phyloP scores from a whole-genome alignment of 257 asterid species.

The Verbascum thapsus region DNA sequence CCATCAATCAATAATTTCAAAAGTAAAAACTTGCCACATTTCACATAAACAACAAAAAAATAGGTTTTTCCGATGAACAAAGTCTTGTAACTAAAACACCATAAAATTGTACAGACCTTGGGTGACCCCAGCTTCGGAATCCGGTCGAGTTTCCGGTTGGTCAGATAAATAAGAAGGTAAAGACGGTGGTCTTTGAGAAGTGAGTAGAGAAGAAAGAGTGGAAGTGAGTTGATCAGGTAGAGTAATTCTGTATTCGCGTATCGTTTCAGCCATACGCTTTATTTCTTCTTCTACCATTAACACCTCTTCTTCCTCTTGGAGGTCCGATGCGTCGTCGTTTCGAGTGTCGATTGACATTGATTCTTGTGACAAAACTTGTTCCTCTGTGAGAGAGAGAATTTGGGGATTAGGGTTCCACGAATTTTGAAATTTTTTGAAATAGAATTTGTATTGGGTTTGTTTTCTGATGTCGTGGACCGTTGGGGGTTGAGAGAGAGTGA shows the following conservation, averaged over 20 bases:
- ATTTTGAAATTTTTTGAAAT: slow-evolving; percentile 32
- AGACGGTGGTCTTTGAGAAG: slow-evolving; percentile 54
- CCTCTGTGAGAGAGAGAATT: slow-evolving; percentile 5
- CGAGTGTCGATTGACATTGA: slow-evolving; percentile 32
- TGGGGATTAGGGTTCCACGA: slow-evolving; percentile 34
- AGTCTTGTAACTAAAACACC: too few relatives aligned
- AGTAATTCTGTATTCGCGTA: slow-evolving; percentile 49
- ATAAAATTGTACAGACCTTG: too few relatives aligned
- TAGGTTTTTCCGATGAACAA: too few relatives aligned
- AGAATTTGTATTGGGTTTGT: not conserved
- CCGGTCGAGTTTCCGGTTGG: slow-evolving; percentile 40
- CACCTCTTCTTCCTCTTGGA: slow-evolving; percentile 37
- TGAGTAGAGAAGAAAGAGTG: slow-evolving; percentile 52
- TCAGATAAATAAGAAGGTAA: slow-evolving; percentile 31
- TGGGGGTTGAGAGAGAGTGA: not conserved
- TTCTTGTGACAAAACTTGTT: not conserved
- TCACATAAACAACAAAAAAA: too few relatives aligned
- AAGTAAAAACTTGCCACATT: too few relatives aligned
- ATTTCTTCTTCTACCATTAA: slow-evolving; percentile 56
- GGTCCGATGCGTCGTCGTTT: slow-evolving; percentile 39
- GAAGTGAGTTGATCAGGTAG: slow-evolving; percentile 56
- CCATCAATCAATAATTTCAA: too few relatives aligned
- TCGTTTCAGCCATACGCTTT: slow-evolving; percentile 52
- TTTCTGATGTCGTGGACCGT: not conserved
- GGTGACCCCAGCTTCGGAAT: slow-evolving; percentile 36